Percentiles rank a stretch among this genome's conserved stretches.
Conservation (phyloP, 345 rosid genomes). For the Eucalyptus viminalis region DNA sequence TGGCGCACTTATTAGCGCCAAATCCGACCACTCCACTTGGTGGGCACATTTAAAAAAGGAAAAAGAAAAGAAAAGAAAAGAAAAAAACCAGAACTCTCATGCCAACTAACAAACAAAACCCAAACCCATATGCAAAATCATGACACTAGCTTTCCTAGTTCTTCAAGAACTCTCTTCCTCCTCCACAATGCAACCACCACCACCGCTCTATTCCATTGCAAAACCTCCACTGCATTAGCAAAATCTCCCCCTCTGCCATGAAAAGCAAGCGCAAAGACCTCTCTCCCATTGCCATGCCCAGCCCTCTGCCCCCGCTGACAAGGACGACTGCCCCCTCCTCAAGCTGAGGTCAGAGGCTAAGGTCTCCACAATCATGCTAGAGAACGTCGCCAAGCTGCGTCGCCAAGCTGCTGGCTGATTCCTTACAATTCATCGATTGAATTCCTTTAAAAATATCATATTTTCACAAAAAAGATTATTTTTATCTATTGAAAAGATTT, state of each 20-base stretch:
- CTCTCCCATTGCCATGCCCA: background rate
- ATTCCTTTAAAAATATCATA: too few relatives aligned
- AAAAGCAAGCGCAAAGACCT: background rate
- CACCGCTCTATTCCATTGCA: background rate
- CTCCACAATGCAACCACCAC: background rate
- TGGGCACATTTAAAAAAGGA: background rate
- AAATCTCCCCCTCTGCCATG: background rate
- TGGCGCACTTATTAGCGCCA: background rate
- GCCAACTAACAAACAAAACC: background rate
- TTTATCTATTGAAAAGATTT: too few relatives aligned
- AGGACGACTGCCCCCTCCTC: background rate
- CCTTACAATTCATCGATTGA: too few relatives aligned
- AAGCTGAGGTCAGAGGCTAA: background rate
- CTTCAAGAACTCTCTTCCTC: background rate
- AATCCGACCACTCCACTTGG: background rate
- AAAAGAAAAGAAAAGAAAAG: background rate
- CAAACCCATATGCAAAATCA: background rate
- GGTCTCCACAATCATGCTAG: background rate
- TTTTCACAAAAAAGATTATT: too few relatives aligned
- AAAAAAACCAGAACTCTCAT: background rate
- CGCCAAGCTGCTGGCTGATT: slow-evolving; percentile 13
- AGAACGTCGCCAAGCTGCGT: slow-evolving; percentile 12
- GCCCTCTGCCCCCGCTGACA: background rate
- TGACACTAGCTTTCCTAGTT: background rate
- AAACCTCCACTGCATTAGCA: background rate